These are phyloP conservation scores for Solanum hybrid DNA, from an alignment of 305 asterid genomes.

Conservation along the genomic window DNA sequence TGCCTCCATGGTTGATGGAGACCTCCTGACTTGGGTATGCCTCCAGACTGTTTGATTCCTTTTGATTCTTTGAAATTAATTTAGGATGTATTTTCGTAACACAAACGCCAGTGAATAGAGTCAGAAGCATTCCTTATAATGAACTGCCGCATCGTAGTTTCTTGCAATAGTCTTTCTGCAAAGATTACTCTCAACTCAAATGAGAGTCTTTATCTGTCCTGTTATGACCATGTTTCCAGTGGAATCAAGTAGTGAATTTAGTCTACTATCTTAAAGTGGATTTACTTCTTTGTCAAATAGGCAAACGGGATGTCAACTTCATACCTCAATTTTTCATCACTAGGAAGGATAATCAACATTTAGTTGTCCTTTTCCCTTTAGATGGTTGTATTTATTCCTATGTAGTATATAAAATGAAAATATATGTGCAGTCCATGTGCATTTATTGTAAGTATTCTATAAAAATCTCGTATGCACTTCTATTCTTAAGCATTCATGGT, in stretches of 20 bases:
- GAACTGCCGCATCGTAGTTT: not conserved
- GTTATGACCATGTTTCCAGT: not conserved
- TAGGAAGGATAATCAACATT: not conserved
- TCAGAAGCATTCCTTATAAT: not conserved
- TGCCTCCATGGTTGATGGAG: conserved; percentile 85
- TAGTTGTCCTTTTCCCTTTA: not conserved
- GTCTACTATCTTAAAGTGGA: not conserved
- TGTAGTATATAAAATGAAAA: not conserved
- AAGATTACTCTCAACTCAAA: conserved; percentile 1
- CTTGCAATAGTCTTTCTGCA: not conserved
- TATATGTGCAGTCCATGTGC: not conserved
- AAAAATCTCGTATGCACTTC: not conserved
- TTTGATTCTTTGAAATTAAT: not conserved
- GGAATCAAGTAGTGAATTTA: not conserved
- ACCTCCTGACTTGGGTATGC: conserved; percentile 76
- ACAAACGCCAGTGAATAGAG: not conserved
- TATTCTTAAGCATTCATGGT: not conserved
- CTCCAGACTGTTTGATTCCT: not conserved
- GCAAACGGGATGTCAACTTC: not conserved
- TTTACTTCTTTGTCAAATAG: not conserved
- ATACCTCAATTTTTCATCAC: not conserved
- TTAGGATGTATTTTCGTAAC: not conserved
- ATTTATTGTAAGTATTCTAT: not conserved
- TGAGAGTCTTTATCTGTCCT: not conserved
- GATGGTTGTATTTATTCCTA: not conserved